Evolutionary conservation across 306 rosid species (phyloP), one percentile per base, ranked within the genome.

Genomic region (Cicer bijugum): DNA sequence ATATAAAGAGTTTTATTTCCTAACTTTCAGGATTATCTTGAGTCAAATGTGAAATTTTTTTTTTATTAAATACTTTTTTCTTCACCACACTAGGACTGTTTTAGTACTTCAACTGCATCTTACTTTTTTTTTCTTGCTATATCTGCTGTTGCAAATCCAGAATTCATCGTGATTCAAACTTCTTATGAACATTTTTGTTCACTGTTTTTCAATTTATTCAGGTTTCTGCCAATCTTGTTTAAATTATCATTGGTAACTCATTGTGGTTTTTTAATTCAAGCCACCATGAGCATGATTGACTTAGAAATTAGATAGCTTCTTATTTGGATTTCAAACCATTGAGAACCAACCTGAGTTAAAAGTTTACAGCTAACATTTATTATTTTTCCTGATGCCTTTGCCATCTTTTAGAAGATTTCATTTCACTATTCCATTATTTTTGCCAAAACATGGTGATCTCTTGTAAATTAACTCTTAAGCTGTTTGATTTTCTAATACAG

Each of bases 401-500:
- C 42, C 46, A 50, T 63, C 28, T 67, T 40, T 48, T 35, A 51
- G 72, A 75, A 59, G n/a, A 63, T 16, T 33, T 14, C 66, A 9
- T 70, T 52, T 38, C 5, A 12, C 23, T 56, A 47, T 28, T 33
- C 11, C 28, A 37, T 39, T 38, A 19, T 55, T 57, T 39, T 69
- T 37, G 5, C 60, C 9, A 39, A 45, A 56, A 75, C 15, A 33
- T 58, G n/a, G 40, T 12, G 38, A 12, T 37, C 43, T 45, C 42
- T 74, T 78, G 59, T 67, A 8, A 33, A 8, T 59, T n/a, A 69
- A 56, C 66, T 43, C 51, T 59, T 50, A 28, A 14, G 12, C 61
- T 82, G 62, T 76, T 82, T 47, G 23, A 67, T 75, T 71, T 78
- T 23, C 55, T n/a, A 69, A 58, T 75, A 56, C 85, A 94, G 97